Percentiles rank a stretch among this genome's conserved stretches.
phyloP scores from a whole-genome alignment of 2,329 filamentous ascomycete species.

The Talaromyces verruculosus region DNA sequence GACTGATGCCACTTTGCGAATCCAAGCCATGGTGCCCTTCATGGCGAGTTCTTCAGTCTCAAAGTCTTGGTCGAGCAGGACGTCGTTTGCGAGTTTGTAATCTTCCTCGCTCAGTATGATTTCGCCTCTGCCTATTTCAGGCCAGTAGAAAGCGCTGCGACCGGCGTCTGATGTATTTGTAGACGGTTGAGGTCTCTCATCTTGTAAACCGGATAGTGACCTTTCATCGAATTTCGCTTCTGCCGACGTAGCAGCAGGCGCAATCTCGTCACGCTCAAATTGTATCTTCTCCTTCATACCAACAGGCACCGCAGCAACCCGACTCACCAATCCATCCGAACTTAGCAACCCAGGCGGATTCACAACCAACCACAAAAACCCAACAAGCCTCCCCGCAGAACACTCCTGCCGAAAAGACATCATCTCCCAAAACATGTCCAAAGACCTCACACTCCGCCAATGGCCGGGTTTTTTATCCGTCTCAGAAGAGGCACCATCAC shows the following conservation, averaged over 20 bases:
- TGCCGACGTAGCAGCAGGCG: constrained; percentile 25
- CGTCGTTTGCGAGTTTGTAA: constrained; percentile 42
- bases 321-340: constrained; percentile 32
- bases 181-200: neutral
- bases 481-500: constrained; percentile 23
- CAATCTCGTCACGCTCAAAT: neutral
- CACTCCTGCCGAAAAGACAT: constrained; percentile 97
- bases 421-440: constrained; percentile 98
- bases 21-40: constrained; percentile 44
- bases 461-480: constrained; percentile 57
- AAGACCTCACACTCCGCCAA: constrained; percentile 79
- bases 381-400: constrained; percentile 85
- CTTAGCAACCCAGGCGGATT: constrained; percentile 55
- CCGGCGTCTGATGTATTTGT: constrained; percentile 17
- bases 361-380: constrained; percentile 92
- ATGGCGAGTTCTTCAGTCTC: constrained; percentile 38
- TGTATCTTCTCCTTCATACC: neutral
- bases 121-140: constrained; percentile 35
- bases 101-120: constrained; percentile 41
- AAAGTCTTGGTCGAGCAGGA: constrained; percentile 46
- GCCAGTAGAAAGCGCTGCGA: constrained; percentile 37
- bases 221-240: constrained; percentile 22
- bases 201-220: constrained; percentile 7
- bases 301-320: constrained; percentile 4
- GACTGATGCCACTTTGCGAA: constrained; percentile 43